These are phyloP conservation scores for Eruca vesicaria DNA, from an alignment of 441 rosid species.

Conservation along the genomic window DNA sequence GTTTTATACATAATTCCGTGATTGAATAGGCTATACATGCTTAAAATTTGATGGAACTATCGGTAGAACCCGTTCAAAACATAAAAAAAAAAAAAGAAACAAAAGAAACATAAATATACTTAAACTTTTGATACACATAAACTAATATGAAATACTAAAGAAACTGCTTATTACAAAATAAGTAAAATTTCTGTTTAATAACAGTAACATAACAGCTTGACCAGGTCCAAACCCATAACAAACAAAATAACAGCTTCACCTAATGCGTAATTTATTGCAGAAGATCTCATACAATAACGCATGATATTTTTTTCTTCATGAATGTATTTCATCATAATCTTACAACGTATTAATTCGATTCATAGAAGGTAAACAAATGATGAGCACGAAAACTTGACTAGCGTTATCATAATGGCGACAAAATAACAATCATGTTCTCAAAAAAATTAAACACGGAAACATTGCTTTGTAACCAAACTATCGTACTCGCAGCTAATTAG, in stretches of 20 bases:
- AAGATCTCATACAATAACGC: background rate
- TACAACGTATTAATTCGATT: background rate
- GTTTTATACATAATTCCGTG: too few relatives aligned
- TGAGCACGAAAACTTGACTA: background rate
- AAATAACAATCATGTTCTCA: background rate
- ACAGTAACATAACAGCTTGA: background rate
- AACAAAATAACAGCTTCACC: background rate
- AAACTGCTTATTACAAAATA: background rate
- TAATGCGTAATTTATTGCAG: background rate
- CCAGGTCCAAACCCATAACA: background rate
- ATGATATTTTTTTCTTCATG: background rate
- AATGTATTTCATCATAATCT: background rate
- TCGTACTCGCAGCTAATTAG: background rate
- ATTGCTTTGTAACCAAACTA: background rate
- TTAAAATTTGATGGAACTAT: background rate
- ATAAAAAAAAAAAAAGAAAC: too few relatives aligned
- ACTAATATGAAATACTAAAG: too few relatives aligned
- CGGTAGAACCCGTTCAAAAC: background rate
- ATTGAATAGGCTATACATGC: background rate
- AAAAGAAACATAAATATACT: background rate
- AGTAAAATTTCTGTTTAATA: background rate
- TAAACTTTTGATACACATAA: background rate
- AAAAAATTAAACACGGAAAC: background rate
- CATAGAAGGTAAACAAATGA: background rate
- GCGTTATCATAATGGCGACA: background rate